phyloP scores from a whole-genome alignment of 2,329 filamentous ascomycete genomes.

The Cladosporium halotolerans region DNA sequence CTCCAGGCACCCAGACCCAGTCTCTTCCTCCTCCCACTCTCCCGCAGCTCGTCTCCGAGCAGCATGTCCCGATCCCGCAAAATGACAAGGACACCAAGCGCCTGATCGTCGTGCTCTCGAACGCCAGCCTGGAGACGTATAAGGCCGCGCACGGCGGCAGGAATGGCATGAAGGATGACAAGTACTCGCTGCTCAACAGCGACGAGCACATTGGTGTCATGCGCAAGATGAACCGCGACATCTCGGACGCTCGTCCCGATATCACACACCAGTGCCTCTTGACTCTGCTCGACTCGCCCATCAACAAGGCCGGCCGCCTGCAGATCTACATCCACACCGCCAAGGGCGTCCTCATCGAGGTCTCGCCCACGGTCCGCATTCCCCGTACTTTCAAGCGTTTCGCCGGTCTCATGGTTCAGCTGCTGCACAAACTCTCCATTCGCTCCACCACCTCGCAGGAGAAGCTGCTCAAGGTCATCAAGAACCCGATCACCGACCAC shows the following conservation, averaged over 20 bases:
- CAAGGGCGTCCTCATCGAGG: constrained; percentile 94
- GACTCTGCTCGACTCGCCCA: constrained; percentile 91
- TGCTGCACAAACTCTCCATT: constrained; percentile 91
- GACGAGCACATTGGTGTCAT: constrained; percentile 99
- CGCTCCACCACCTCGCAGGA: constrained; percentile 95
- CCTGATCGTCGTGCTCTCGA: constrained; percentile 91
- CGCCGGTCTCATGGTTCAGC: constrained; percentile 95
- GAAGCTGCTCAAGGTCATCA: constrained; percentile 94
- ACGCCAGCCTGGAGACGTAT: constrained; percentile 96
- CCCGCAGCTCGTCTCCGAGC: constrained; percentile 87
- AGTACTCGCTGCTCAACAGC: constrained; percentile 95
- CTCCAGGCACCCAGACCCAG: constrained; percentile 56
- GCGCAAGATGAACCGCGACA: constrained; percentile 99
- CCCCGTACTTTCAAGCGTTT: constrained; percentile 98
- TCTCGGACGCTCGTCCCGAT: constrained; percentile 93
- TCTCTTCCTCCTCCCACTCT: constrained; percentile 88
- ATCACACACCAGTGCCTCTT: constrained; percentile 99
- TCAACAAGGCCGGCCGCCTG: constrained; percentile 96
- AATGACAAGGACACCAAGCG: constrained; percentile 87
- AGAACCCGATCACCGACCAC: constrained; percentile 96
- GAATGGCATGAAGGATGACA: constrained; percentile 71
- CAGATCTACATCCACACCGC: constrained; percentile 99
- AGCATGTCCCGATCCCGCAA: constrained; percentile 74
- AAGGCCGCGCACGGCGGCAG: constrained; percentile 62
- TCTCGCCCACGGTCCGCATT: constrained; percentile 95